Evolutionary conservation across 441 rosid species (phyloP), one percentile per base, ranked within the genome.

Genomic region (Breynia disticha): DNA sequence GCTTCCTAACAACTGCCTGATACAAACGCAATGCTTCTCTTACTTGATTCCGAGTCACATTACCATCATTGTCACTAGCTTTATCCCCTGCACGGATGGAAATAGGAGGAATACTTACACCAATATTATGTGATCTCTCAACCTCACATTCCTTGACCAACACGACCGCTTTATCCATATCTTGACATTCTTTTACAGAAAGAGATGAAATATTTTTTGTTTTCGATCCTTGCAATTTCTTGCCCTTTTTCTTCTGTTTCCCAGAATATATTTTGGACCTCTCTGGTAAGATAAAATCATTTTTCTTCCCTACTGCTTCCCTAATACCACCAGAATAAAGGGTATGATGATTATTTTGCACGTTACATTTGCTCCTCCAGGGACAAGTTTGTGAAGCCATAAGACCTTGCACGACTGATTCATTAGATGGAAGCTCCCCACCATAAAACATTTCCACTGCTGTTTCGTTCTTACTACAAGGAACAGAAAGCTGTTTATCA

Each of bases 21-120:
- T 82, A 88, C 19, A 81, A 76, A 18, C 90, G 89, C 48, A 91
- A 63, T 41, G 77, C 79, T 64, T 88, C 90, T 70, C 82, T 78
- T 39, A 88, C 97, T 69, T 78, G 73, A 55, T 56, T 77, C 63
- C 98, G 64, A 11, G 66, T 63, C 28, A 61, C 73, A 59, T 16
- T 19, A 15, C 43, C 60, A 62, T 55, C 67, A 63, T 42, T 67
- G 2, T 37, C 62, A 56, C 24, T 58, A 54, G 18, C 62, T 55
- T 63, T 57, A 46, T 60, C 61, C 19, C 24, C 54, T 28, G 66
- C 54, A 38, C 46, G 55, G 59, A 49, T 60, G 24, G 64, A 57
- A 55, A 60, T 37, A 13, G 89, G 95, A 72, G 78, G 77, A 59
- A 81, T 71, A 52, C 35, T 55, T 54, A 83, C 79, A 35, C 62